Percentiles rank a stretch among this genome's conserved stretches.
phyloP scores from a whole-genome alignment of 345 rosid genomes.

The Salix koriyanagi region DNA sequence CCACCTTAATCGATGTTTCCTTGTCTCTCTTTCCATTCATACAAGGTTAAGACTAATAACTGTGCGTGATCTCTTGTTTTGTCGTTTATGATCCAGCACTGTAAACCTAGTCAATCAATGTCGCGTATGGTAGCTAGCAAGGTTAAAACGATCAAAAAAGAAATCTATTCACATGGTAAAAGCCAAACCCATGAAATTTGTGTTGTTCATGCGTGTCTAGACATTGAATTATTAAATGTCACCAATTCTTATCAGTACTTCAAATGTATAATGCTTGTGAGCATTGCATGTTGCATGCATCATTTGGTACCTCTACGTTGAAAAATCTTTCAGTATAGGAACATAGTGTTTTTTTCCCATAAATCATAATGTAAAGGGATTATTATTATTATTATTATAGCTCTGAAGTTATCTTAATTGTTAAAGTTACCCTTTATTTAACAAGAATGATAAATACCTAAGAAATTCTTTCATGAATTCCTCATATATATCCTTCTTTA shows the following conservation, averaged over 20 bases:
- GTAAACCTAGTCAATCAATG: background rate
- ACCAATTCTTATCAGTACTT: no score
- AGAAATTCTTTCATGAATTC: no score
- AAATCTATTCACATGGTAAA: background rate
- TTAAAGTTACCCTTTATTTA: no score
- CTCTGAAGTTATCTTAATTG: no score
- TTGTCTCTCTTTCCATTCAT: constrained; percentile 23
- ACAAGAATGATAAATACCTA: no score
- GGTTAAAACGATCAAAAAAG: background rate
- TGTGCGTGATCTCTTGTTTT: background rate
- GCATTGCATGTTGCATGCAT: background rate
- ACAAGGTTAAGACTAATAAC: background rate
- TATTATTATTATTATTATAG: no score
- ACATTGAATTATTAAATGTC: background rate
- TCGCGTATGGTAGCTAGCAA: background rate
- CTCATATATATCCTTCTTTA: no score
- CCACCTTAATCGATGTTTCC: constrained; percentile 42
- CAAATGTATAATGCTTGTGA: no score
- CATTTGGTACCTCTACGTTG: background rate
- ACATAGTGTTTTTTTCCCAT: background rate
- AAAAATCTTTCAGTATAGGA: background rate
- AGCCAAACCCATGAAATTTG: background rate
- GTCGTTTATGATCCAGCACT: background rate
- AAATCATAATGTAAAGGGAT: no score
- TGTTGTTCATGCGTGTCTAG: background rate